Evolutionary conservation across 164 flowering plant genomes (phyloP).

Genomic region (Umbellularia californica): DNA sequence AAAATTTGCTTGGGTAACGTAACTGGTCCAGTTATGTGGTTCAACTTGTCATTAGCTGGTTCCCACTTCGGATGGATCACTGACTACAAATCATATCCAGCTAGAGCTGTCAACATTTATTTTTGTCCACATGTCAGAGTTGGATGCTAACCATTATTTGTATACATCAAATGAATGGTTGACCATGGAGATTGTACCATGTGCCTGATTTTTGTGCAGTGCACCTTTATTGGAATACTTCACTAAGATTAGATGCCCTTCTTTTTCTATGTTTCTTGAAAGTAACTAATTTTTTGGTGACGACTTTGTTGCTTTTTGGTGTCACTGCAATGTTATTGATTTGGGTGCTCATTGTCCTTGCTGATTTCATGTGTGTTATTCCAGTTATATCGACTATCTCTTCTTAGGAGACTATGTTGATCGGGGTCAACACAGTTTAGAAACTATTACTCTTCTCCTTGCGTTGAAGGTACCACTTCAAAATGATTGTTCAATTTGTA

Average conservation of each 20-base stretch:
- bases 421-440: constrained; percentile 97
- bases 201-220: background rate
- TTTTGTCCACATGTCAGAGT: no score
- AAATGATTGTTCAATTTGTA: background rate
- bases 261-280: background rate
- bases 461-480: constrained; percentile 78
- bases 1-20: no score
- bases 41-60: no score
- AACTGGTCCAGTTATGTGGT: no score
- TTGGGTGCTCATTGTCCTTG: background rate
- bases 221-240: background rate
- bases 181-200: background rate
- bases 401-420: constrained; percentile 99
- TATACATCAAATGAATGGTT: background rate
- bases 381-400: constrained; percentile 96
- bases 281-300: background rate
- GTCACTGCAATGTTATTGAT: background rate
- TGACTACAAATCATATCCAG: no score
- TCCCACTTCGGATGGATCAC: no score
- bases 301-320: background rate
- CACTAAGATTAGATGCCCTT: background rate
- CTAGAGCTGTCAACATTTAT: no score
- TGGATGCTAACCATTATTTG: background rate
- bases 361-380: constrained; percentile 15
- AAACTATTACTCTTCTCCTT: constrained; percentile 85